phyloP scores from a whole-genome alignment of 148 eudicot genomes.

The Rhododendron williamsianum region DNA sequence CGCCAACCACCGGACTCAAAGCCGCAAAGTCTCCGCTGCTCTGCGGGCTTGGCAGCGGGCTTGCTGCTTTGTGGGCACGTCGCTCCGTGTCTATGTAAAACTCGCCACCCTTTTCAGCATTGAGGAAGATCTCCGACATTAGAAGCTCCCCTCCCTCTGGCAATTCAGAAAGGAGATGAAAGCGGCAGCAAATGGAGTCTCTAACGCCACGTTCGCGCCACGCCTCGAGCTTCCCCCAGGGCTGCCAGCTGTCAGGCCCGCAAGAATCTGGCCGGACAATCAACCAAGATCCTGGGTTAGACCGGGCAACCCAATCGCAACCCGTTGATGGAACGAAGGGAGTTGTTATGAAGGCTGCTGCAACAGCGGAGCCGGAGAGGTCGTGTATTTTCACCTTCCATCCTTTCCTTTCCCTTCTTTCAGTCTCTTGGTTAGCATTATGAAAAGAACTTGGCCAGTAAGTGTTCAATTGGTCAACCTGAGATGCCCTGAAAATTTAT shows the following conservation, averaged over 20 bases:
- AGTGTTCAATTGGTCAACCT: conserved; percentile 33
- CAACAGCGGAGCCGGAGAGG: conserved; percentile 61
- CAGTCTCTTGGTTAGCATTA: conserved; percentile 22
- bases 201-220: conserved; percentile 52
- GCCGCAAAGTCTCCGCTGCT: conserved; percentile 56
- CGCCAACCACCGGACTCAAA: conserved; percentile 38
- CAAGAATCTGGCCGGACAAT: conserved; percentile 44
- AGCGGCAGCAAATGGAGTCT: conserved; percentile 50
- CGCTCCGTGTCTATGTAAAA: conserved; percentile 48
- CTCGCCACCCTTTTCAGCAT: conserved; percentile 56
- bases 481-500: conserved; percentile 33
- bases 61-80: conserved; percentile 29
- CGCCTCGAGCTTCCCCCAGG: conserved; percentile 64
- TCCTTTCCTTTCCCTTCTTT: conserved; percentile 52
- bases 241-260: conserved; percentile 52
- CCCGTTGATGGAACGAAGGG: conserved; percentile 58
- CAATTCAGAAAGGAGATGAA: conserved; percentile 42
- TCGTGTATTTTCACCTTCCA: conserved; percentile 62
- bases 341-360: conserved; percentile 64
- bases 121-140: conserved; percentile 49
- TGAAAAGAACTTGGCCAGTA: conserved; percentile 33
- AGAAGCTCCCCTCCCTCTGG: conserved; percentile 44
- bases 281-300: conserved; percentile 63
- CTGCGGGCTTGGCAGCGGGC: conserved; percentile 48
- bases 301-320: conserved; percentile 54